A percentile compares a stretch with the other conserved stretches of the same genome.
Evolutionary conservation across 2,329 filamentous ascomycete genomes (phyloP).

Genomic region (Rugonectria rugulosa): DNA sequence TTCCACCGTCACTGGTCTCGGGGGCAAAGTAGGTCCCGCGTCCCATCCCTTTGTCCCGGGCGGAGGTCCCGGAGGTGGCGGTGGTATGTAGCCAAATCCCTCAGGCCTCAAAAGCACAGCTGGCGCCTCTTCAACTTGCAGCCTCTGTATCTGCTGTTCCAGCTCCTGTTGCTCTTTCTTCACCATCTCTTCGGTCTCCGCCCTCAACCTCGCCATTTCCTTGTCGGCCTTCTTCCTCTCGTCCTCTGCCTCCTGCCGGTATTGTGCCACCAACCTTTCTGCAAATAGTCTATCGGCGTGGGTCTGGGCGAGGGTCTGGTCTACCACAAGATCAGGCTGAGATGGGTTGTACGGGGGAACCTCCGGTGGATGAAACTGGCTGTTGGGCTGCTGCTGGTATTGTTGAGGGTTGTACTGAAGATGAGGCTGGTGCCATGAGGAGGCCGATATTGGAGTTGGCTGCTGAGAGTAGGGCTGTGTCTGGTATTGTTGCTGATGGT

Average conservation of each 20-base stretch:
- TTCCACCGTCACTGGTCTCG: neutral
- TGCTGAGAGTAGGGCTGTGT: neutral
- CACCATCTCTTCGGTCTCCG: neutral
- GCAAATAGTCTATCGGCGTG: conserved; percentile 30
- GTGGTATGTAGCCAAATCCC: neutral
- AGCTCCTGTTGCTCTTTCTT: neutral
- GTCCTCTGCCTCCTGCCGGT: conserved; percentile 23
- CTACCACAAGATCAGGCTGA: neutral
- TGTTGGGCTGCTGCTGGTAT: neutral
- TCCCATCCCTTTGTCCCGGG: neutral
- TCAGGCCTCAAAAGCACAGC: conserved; percentile 1
- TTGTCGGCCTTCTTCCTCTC: conserved; percentile 14
- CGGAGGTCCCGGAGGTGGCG: neutral
- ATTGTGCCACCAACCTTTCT: conserved; percentile 32
- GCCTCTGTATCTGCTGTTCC: neutral
- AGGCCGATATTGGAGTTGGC: neutral
- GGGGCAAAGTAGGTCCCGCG: neutral
- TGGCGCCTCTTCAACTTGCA: neutral
- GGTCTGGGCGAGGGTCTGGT: conserved; percentile 15
- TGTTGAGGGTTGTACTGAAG: neutral
- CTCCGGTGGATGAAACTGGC: neutral
- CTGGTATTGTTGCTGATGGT: conserved; percentile 5
- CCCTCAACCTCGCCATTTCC: conserved; percentile 3
- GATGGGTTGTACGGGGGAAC: neutral
- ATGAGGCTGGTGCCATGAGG: neutral